phyloP scores from a whole-genome alignment of 1,284 basidiomycete species.

The Cutaneotrichosporon sp. region DNA sequence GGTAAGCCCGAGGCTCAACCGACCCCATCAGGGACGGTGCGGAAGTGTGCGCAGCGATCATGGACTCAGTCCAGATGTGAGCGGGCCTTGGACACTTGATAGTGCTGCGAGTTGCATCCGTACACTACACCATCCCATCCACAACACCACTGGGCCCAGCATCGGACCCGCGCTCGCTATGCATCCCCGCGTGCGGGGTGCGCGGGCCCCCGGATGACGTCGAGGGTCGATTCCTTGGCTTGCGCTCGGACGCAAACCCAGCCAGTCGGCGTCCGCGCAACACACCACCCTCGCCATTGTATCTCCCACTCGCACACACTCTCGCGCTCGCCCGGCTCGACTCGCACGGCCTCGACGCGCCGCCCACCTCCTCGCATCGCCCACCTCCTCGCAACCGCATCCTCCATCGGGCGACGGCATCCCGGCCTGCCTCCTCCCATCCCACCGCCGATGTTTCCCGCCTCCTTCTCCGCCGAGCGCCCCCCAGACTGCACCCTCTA shows the following conservation, averaged over 20 bases:
- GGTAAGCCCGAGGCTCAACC: too few relatives aligned
- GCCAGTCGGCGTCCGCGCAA: background rate
- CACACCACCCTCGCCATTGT: too few relatives aligned
- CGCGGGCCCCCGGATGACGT: background rate
- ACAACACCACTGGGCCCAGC: background rate
- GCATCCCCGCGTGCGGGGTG: background rate
- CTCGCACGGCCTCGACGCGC: background rate
- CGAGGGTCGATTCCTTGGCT: background rate
- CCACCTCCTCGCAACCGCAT: too few relatives aligned
- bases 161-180: background rate
- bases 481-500: background rate
- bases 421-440: background rate
- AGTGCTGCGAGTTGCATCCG: too few relatives aligned
- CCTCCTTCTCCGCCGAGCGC: background rate
- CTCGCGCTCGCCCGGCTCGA: background rate
- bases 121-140: background rate
- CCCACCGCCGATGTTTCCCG: background rate
- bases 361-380: too few relatives aligned
- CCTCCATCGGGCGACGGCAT: too few relatives aligned
- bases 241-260: background rate
- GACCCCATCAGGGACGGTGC: too few relatives aligned
- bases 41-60: too few relatives aligned
- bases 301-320: background rate
- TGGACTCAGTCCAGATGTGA: too few relatives aligned
- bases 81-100: too few relatives aligned